A percentile compares a stretch with the other conserved stretches of the same genome.
Conservation (phyloP, 352 stramenopile genomes). For the Phytophthora meadii region DNA sequence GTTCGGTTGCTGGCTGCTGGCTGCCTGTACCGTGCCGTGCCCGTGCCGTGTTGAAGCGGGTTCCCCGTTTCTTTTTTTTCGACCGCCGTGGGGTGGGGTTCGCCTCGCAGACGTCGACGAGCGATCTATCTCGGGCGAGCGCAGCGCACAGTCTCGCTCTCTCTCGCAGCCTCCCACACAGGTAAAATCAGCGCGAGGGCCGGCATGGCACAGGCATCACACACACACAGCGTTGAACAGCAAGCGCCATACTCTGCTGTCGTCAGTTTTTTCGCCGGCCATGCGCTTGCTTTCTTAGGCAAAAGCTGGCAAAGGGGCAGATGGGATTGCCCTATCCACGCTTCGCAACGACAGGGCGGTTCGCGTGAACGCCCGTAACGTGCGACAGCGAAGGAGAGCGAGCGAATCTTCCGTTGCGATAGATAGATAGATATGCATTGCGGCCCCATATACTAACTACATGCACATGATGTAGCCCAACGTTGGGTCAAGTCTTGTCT, state of each 20-base stretch:
- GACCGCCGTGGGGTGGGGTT: constrained; percentile 31
- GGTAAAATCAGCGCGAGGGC: constrained; percentile 31
- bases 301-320: constrained; percentile 28
- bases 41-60: constrained; percentile 31
- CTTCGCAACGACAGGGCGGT: constrained; percentile 29
- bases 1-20: constrained; percentile 41
- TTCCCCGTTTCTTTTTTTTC: constrained; percentile 55
- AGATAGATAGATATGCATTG: no score
- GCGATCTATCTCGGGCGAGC: constrained; percentile 21
- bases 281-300: constrained; percentile 25
- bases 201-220: constrained; percentile 15
- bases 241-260: constrained; percentile 30
- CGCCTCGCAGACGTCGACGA: constrained; percentile 18
- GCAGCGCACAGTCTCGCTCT: constrained; percentile 19
- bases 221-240: constrained; percentile 15
- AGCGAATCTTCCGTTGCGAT: constrained; percentile 6
- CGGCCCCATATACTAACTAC: no score
- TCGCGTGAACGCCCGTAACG: constrained; percentile 15
- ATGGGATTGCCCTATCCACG: constrained; percentile 24
- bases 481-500: no score
- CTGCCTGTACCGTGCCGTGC: constrained; percentile 16
- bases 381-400: constrained; percentile 19
- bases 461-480: no score
- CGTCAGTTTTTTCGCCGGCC: constrained; percentile 40
- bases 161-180: constrained; percentile 45